Evolutionary conservation across 2,329 filamentous ascomycete species (phyloP), one percentile per base, ranked within the genome.

Genomic region (Pseudocercospora pini-densiflorae): DNA sequence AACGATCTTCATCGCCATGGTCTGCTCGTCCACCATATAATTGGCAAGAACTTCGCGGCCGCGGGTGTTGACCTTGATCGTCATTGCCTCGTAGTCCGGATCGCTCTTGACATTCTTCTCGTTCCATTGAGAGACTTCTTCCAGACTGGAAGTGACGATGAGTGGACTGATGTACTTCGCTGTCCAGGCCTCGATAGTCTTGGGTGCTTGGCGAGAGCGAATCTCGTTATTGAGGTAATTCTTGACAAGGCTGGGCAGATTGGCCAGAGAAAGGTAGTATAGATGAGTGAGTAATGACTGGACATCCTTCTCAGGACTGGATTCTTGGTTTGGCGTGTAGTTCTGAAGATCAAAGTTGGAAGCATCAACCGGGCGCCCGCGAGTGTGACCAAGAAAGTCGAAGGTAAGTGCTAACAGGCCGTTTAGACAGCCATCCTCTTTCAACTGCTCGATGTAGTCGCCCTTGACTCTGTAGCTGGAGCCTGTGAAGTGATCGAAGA

Each of bases 11-110:
- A 98, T 95, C 10, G 90, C 86, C 64, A 95, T 93, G 31, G 89
- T 89, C 72, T 92, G 88, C 67, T 98, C 94, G 76, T 99, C 95
- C 10, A 99, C 88, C 61, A 92, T 88, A 77, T 97, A 97, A 3
- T 89, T 89, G 0, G 93, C 93, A 12, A 89, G 90, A 40, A 98
- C 88, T 78, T 98, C 94, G 58, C 87, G 86, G 0, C 89, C 88
- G 10, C 87, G 84, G 36, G 86, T 85, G 63, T 89, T 92, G 9
- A 96, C 87, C 76, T 91, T 94, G 64, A 98, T 84, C 16, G 79
- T 80, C 72, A 90, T 81, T 8, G 87, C 84, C 71, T 86, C 84
- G 51, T 87, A 83, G 24, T 82, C 79, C 0, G 78, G 68, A 40
- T 78, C 77, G 6, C 71, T 71, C 58, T 76, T 75, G 23, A 76